These are phyloP conservation scores for Neurospora sublineolata DNA, from an alignment of 495 filamentous ascomycete species.

Conservation along the genomic window DNA sequence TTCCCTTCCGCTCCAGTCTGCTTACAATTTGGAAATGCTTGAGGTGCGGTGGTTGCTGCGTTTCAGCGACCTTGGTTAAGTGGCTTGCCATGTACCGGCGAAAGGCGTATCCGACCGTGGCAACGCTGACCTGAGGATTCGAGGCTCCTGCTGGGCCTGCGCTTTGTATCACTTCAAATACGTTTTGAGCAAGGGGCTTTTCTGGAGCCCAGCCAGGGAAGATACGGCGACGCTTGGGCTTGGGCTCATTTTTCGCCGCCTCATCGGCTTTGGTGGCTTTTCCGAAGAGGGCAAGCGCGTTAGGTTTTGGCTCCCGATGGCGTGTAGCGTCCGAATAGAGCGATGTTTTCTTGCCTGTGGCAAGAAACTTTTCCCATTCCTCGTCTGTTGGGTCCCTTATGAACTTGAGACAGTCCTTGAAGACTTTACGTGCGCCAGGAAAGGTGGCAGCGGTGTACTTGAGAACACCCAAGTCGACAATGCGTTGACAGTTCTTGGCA, in stretches of 20 bases:
- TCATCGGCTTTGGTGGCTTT: conserved; percentile 8
- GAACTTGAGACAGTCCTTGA: conserved; percentile 58
- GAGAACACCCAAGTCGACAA: conserved; percentile 57
- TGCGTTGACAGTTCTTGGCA: conserved; percentile 54
- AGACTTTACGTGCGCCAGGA: conserved; percentile 30
- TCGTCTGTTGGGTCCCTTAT: conserved; percentile 57
- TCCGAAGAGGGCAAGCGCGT: conserved; percentile 17
- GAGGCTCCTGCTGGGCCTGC: conserved; percentile 30
- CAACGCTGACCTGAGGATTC: conserved; percentile 30
- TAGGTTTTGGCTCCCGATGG: conserved; percentile 20
- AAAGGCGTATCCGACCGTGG: conserved; percentile 31
- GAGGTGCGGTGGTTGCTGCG: conserved; percentile 33
- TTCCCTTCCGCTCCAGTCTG: conserved; percentile 28
- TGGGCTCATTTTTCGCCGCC: conserved; percentile 3
- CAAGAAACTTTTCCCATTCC: conserved; percentile 48
- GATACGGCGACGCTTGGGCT: conserved; percentile 16
- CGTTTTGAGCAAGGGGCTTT: conserved; percentile 30
- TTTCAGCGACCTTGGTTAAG: conserved; percentile 27
- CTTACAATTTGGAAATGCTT: conserved; percentile 31
- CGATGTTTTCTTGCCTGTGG: conserved; percentile 26
- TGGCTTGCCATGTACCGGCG: conserved; percentile 33
- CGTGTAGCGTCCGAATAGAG: conserved; percentile 21
- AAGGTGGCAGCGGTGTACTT: conserved; percentile 54
- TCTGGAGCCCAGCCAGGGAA: conserved; percentile 31
- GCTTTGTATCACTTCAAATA: conserved; percentile 33